Percentiles rank a stretch among this genome's conserved stretches.
Conservation (phyloP, 1,284 basidiomycete genomes). For the Violaceomyces palustris region DNA sequence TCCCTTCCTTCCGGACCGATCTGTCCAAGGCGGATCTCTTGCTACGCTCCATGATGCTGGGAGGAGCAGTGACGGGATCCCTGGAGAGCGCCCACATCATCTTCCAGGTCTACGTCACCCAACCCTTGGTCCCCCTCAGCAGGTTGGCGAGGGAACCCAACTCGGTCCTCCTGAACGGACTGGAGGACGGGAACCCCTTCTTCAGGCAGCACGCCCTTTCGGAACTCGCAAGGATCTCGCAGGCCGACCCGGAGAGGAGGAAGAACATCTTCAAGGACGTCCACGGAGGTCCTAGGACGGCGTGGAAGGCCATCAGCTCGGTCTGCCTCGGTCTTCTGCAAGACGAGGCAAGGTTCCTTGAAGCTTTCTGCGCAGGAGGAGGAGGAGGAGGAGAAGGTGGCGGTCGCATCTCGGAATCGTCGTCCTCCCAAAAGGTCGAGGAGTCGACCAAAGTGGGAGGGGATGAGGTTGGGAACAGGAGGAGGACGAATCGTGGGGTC, state of each 20-base stretch:
- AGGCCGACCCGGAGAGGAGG: slow-evolving; percentile 12
- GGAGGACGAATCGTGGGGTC: neutral
- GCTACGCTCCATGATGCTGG: slow-evolving; percentile 9
- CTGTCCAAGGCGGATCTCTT: slow-evolving; percentile 13
- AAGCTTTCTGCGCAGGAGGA: neutral
- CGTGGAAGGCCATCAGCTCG: slow-evolving; percentile 19
- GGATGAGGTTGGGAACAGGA: neutral
- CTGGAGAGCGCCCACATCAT: slow-evolving; percentile 28
- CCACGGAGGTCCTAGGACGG: slow-evolving; percentile 16
- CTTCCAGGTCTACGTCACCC: slow-evolving; percentile 40
- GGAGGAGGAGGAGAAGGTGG: neutral
- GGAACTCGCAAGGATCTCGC: slow-evolving; percentile 24
- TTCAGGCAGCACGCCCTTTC: slow-evolving; percentile 32
- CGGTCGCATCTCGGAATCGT: neutral
- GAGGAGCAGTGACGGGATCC: slow-evolving; percentile 14
- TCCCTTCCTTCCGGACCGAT: slow-evolving; percentile 36
- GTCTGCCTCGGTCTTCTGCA: slow-evolving; percentile 22
- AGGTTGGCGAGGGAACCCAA: slow-evolving; percentile 18
- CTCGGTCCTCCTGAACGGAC: slow-evolving; percentile 25
- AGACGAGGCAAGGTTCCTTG: neutral
- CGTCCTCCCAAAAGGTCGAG: neutral
- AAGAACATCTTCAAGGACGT: slow-evolving; percentile 29
- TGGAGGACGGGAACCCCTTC: slow-evolving; percentile 26
- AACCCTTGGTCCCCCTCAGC: slow-evolving; percentile 21
- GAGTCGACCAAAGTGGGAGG: neutral